Evolutionary conservation across 306 rosid genomes (phyloP).

Genomic region (Urtica urens): DNA sequence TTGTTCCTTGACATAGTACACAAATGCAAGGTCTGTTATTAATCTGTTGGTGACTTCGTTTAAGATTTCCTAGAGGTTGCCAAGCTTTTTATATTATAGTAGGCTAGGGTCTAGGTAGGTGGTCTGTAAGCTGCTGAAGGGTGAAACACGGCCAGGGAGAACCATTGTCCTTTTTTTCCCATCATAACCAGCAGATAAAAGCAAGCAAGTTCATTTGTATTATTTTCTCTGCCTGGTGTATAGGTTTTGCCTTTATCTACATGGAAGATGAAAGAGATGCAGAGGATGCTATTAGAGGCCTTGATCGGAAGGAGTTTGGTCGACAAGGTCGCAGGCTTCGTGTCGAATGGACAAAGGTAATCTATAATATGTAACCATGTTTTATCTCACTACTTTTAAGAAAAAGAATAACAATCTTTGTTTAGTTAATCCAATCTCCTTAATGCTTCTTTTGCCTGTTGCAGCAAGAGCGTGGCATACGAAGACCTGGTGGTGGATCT

Average conservation of each 20-base stretch:
- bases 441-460: conserved; percentile 1
- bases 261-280: conserved; percentile 99
- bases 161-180: conserved; percentile 12
- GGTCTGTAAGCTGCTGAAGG: conserved; percentile 37
- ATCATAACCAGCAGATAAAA: neutral
- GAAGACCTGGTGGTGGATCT: conserved; percentile 71
- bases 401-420: too few species aligned
- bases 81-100: conserved; percentile 37
- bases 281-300: conserved; percentile 81
- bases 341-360: conserved; percentile 97
- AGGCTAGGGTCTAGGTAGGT: conserved; percentile 32
- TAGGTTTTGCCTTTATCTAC: conserved; percentile 92
- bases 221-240: conserved; percentile 16
- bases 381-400: conserved; percentile 2
- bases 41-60: conserved; percentile 80
- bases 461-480: conserved; percentile 80
- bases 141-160: conserved; percentile 24
- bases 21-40: conserved; percentile 91
- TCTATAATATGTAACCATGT: conserved; percentile 3
- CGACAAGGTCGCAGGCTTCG: conserved; percentile 91
- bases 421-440: neutral
- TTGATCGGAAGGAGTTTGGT: conserved; percentile 81
- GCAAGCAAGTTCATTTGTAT: conserved; percentile 4
- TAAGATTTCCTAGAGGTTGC: conserved; percentile 49
- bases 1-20: conserved; percentile 90